phyloP scores from a whole-genome alignment of 441 rosid genomes.

The Erysimum cheiri region DNA sequence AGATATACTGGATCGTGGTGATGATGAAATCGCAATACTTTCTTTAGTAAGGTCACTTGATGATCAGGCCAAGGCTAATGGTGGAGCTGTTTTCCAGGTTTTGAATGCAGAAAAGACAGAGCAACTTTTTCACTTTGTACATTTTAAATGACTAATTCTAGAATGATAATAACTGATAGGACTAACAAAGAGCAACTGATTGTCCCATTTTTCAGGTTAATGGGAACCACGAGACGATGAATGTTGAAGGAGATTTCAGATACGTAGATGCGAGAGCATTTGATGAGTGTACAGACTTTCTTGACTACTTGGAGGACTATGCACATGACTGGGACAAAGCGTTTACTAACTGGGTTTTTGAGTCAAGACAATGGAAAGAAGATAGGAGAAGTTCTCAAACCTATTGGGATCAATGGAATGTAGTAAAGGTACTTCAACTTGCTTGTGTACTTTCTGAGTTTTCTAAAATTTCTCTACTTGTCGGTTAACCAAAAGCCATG shows the following conservation, averaged over 20 bases:
- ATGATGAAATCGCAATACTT: slow-evolving; percentile 83
- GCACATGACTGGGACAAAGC: slow-evolving; percentile 73
- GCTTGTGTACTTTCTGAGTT: slow-evolving; percentile 18
- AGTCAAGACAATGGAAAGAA: slow-evolving; percentile 54
- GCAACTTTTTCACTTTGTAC: neutral
- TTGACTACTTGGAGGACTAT: slow-evolving; percentile 64
- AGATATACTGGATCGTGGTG: slow-evolving; percentile 90
- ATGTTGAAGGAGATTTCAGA: slow-evolving; percentile 90
- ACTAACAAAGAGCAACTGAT: slow-evolving; percentile 17
- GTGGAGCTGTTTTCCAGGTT: slow-evolving; percentile 97
- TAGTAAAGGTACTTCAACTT: slow-evolving; percentile 70
- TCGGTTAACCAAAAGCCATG: slow-evolving; percentile 32
- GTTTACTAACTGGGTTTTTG: slow-evolving; percentile 67
- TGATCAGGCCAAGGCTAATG: slow-evolving; percentile 78
- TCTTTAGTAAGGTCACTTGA: slow-evolving; percentile 75
- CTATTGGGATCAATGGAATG: slow-evolving; percentile 77
- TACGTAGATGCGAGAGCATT: slow-evolving; percentile 78
- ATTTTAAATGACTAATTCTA: neutral
- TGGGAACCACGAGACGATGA: slow-evolving; percentile 96
- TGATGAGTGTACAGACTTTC: slow-evolving; percentile 78
- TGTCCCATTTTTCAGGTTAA: slow-evolving; percentile 54
- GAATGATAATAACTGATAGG: neutral
- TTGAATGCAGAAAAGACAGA: slow-evolving; percentile 1
- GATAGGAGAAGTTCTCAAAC: slow-evolving; percentile 55
- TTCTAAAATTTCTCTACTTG: neutral